Percentiles rank a stretch among this genome's conserved stretches.
Conservation (phyloP, 1,284 basidiomycete species). For the Ceratobasidium sp. region DNA sequence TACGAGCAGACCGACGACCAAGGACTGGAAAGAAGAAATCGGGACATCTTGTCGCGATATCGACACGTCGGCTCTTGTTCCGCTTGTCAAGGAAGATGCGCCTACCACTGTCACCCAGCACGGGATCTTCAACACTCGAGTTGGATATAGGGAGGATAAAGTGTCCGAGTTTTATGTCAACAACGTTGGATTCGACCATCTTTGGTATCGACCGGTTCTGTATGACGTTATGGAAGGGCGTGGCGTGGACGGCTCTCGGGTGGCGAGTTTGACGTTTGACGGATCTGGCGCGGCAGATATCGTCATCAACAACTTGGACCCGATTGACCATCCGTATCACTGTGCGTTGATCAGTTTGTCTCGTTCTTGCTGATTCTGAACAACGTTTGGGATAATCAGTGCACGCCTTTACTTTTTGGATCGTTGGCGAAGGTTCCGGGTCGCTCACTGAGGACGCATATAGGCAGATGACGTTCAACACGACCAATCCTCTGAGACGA, state of each 20-base stretch:
- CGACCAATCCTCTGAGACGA: constrained; percentile 50
- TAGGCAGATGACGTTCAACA: constrained; percentile 44
- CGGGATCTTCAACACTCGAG: constrained; percentile 42
- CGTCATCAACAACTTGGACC: constrained; percentile 50
- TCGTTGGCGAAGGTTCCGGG: constrained; percentile 50
- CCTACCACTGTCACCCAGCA: constrained; percentile 41
- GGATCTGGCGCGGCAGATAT: constrained; percentile 27
- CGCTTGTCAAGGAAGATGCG: constrained; percentile 45
- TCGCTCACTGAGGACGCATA: constrained; percentile 43
- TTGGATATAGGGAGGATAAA: constrained; percentile 42
- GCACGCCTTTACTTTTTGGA: constrained; percentile 45
- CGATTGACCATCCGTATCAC: constrained; percentile 51
- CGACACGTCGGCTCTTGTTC: constrained; percentile 45
- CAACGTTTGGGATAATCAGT: constrained; percentile 36
- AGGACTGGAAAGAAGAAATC: constrained; percentile 44
- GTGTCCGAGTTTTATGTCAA: constrained; percentile 44
- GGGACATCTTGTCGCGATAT: constrained; percentile 42
- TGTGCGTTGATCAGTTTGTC: not conserved
- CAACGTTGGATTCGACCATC: constrained; percentile 46
- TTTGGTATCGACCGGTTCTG: constrained; percentile 49
- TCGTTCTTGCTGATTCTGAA: too few species aligned
- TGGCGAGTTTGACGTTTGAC: constrained; percentile 45
- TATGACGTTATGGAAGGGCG: constrained; percentile 44
- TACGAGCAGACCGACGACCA: constrained; percentile 38
- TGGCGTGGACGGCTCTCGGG: constrained; percentile 41